Conservation (phyloP, 495 filamentous ascomycete species). For the Wilcoxina mikolae region DNA sequence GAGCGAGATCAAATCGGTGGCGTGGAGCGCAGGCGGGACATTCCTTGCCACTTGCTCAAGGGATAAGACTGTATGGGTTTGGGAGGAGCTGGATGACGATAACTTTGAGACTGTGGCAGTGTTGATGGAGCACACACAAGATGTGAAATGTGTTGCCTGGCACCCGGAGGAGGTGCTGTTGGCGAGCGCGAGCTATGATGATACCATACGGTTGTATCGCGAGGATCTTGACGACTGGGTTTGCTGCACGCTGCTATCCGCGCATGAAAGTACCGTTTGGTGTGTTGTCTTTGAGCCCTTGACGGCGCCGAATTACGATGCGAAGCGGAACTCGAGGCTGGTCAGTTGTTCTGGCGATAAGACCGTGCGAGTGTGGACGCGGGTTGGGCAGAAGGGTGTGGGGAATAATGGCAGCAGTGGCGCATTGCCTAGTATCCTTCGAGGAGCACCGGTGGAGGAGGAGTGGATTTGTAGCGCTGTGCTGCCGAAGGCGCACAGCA, state of each 20-base stretch:
- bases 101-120: conserved; percentile 95
- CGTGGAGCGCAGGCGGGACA: conserved; percentile 65
- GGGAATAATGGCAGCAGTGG: conserved; percentile 27
- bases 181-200: conserved; percentile 79
- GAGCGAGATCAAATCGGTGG: conserved; percentile 74
- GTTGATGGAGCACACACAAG: conserved; percentile 79
- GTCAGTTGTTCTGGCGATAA: conserved; percentile 65
- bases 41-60: conserved; percentile 77
- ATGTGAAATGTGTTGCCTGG: conserved; percentile 90
- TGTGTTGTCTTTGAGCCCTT: conserved; percentile 61
- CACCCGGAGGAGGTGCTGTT: conserved; percentile 62
- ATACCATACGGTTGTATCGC: conserved; percentile 73
- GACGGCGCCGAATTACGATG: conserved; percentile 28
- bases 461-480: conserved; percentile 60
- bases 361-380: conserved; percentile 62
- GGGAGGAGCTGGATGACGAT: conserved; percentile 85
- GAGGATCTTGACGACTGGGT: conserved; percentile 91
- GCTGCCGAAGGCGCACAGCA: conserved; percentile 59
- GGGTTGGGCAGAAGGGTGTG: conserved; percentile 27
- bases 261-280: conserved; percentile 77
- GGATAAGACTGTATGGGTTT: conserved; percentile 97
- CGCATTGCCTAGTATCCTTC: conserved; percentile 65
- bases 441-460: conserved; percentile 53
- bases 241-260: conserved; percentile 65
- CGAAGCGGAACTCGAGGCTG: conserved; percentile 39